Base-by-base conservation (phyloP, 2,329 filamentous ascomycete genomes). In the Penicillium sp. region DNA sequence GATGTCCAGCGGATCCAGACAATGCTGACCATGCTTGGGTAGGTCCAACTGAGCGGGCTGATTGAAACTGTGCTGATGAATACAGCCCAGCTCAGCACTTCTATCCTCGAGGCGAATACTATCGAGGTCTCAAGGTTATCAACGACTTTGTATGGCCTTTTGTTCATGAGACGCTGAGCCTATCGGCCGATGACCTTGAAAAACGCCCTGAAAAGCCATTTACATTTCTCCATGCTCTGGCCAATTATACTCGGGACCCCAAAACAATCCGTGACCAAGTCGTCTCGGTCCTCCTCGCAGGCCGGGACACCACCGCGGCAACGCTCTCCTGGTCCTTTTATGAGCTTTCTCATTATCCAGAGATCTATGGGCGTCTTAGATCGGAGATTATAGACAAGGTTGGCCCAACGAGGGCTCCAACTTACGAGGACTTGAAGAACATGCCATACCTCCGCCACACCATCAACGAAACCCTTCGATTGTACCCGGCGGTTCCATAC, bases 141-240 rank as follows among this genome's bases (percentile, higher is more conserved):
- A 61, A 60, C 9, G 58, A 53, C 50, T 60, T 56, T 23, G 46
- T 55, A 11, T 55, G 58, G 50, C 58, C 58, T 30, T 60, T 60
- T 31, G 51, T 60, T 35, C 51, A 60, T 21, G 44, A 30, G 7
- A 55, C 52, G 1, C 29, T 56, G 13, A 51, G 48, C 38, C 30
- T 60, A 26, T 51, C 46, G 17, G 31, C 30, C 13, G 21, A 51
- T 29, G 53, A 61, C 5, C 21, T 56, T 15, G 52, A 51, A n/a
- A 56, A 55, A 15, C 31, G 26, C 23, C 21, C 35, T 9, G 45
- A 56, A 15, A 56, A 46, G 30, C 38, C 51, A 17, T 60, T 56
- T 35, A 60, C 51, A 17, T 56, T 60, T 15, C 52, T 60, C 23
- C 58, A 61, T n/a, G 51, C 53, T 15, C 47, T 61, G 17, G 58